A percentile compares a stretch with the other conserved stretches of the same genome.
These are phyloP conservation scores for Gossypium ekmanianum DNA, from an alignment of 345 rosid genomes.

Conservation along the genomic window DNA sequence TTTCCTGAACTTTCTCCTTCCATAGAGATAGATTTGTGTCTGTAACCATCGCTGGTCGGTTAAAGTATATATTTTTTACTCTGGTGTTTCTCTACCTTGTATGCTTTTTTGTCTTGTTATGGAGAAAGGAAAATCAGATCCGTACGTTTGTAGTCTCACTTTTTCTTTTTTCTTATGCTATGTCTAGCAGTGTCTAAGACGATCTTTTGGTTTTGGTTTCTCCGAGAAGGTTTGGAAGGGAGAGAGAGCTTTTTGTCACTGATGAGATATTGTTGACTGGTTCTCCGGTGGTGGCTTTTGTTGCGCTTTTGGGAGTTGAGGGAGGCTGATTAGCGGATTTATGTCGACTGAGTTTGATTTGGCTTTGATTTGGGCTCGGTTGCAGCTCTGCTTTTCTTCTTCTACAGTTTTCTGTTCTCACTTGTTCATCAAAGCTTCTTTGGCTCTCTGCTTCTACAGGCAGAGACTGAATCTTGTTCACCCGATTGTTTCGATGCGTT, in stretches of 20 bases:
- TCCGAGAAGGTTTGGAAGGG: slow-evolving; percentile 16
- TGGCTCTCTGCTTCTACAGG: slow-evolving; percentile 40
- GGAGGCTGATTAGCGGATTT: slow-evolving; percentile 45
- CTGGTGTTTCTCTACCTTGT: too few relatives aligned
- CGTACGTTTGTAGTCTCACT: slow-evolving; percentile 61
- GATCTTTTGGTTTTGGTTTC: slow-evolving; percentile 16
- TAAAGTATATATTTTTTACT: too few relatives aligned
- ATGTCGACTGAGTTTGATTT: slow-evolving; percentile 82
- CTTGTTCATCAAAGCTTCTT: slow-evolving; percentile 11
- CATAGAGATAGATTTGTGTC: slow-evolving; percentile 18
- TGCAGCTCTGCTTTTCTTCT: slow-evolving; percentile 46
- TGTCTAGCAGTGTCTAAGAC: slow-evolving; percentile 25
- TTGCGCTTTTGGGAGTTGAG: neutral
- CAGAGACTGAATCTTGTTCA: slow-evolving; percentile 49
- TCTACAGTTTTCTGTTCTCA: slow-evolving; percentile 12
- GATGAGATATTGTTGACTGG: too few relatives aligned
- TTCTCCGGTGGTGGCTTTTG: neutral
- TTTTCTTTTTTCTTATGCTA: slow-evolving; percentile 1
- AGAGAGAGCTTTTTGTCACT: slow-evolving; percentile 2
- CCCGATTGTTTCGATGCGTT: slow-evolving; percentile 72
- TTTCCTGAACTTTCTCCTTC: neutral
- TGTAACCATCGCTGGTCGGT: too few relatives aligned
- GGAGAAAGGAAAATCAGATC: slow-evolving; percentile 39
- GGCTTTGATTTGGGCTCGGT: slow-evolving; percentile 70
- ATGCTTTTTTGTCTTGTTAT: slow-evolving; percentile 31